Evolutionary conservation across 768 basidiomycete species (phyloP).

Genomic region (Kwoniella sp.): DNA sequence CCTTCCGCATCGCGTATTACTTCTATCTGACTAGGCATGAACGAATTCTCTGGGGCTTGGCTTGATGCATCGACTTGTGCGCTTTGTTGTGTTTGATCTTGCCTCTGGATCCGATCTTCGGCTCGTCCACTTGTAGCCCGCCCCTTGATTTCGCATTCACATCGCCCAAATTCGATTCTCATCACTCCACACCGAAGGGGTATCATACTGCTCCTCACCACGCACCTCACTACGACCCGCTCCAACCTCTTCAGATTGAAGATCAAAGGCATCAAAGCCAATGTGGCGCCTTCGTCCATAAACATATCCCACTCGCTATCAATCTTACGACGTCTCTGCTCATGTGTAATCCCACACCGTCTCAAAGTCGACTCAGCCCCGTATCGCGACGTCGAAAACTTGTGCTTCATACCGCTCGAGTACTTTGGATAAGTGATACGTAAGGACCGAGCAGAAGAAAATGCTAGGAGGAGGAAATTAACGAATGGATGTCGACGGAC

Average conservation of each 20-base stretch:
- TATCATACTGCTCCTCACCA: background rate
- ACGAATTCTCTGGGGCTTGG: too few relatives aligned
- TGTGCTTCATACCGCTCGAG: too few relatives aligned
- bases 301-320: slow-evolving; percentile 1
- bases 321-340: background rate
- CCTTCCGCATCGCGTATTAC: too few relatives aligned
- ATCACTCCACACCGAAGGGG: background rate
- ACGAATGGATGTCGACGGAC: background rate
- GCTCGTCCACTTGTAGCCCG: too few relatives aligned
- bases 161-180: background rate
- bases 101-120: too few relatives aligned
- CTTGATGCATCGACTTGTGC: too few relatives aligned
- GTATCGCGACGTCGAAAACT: background rate
- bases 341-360: background rate
- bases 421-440: too few relatives aligned
- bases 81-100: too few relatives aligned
- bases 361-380: background rate
- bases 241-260: background rate
- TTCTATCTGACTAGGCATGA: too few relatives aligned
- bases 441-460: background rate
- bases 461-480: slow-evolving; percentile 1
- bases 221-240: background rate
- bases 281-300: background rate
- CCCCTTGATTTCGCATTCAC: background rate
- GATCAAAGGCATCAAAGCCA: background rate